Base-by-base conservation (phyloP, 495 filamentous ascomycete species). In the Articulospora tetracladia region DNA sequence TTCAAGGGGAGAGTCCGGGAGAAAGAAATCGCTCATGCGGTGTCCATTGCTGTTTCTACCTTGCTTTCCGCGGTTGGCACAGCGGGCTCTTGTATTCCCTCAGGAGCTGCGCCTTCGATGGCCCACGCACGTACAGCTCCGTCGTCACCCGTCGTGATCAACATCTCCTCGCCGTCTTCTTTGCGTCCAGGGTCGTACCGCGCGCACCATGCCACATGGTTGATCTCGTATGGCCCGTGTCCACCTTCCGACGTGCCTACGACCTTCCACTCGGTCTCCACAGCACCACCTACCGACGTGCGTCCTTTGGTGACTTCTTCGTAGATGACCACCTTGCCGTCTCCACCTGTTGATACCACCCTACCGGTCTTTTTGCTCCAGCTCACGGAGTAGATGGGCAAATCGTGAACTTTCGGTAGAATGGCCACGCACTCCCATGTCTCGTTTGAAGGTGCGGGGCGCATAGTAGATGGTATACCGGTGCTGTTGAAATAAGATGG, bases 211-310 rank as follows among this genome's bases (percentile, higher is more conserved):
- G 83, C 82, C 28, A 92, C 83, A 70, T 96, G 89, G 61, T 98
- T 98, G 63, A 98, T 77, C 72, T 98, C 94, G 69, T 91, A 97
- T 4, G 94, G 89, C 0, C 88, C 92, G 71, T 98, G 94, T 4
- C 88, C 90, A 11, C 81, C 83, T 30, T 85, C 77, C 1, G 89
- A 59, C 30, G 83, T 81, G 0, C 83, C 85, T 34, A 91, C 59
- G 26, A 92, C 70, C 15, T 76, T 74, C 93, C 94, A 97, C 53
- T 82, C 79, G 6, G 80, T 85, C 17, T 74, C 74, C 44, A 83
- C 69, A 23, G 73, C 68, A 6, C 70, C 69, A 27, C 73, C 72
- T 1, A 72, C 63, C 3, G 2, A 23, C 3, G 59, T 59, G 55
- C 73, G 66, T 10, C 66, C 69, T 69, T 70, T 64, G 8, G 58